Percentiles rank a stretch among this genome's conserved stretches.
These are phyloP conservation scores for Rhamnella rubrinervis DNA, from an alignment of 331 rosid species.

Conservation along the genomic window DNA sequence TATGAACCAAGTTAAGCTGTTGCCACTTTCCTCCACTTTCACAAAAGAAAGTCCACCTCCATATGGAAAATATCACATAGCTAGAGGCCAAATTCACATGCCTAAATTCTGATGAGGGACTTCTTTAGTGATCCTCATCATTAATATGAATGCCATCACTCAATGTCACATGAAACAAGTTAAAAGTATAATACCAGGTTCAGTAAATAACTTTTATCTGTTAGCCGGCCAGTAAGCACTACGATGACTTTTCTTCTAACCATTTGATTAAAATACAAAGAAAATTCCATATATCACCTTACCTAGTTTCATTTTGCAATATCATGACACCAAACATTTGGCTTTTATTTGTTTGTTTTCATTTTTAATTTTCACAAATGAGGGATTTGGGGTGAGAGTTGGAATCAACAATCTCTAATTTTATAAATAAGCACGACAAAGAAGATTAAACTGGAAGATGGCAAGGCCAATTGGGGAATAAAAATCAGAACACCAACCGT, in stretches of 20 bases:
- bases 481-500: slow-evolving; percentile 51
- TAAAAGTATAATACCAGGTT: neutral
- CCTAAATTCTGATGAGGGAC: neutral
- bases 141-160: neutral
- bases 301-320: neutral
- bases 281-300: neutral
- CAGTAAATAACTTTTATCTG: neutral
- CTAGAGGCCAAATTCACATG: neutral
- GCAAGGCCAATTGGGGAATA: neutral
- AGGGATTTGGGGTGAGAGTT: neutral
- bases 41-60: neutral
- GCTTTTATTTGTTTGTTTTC: neutral
- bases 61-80: too few species aligned
- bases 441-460: neutral
- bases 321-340: neutral
- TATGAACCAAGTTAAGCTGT: neutral
- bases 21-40: neutral
- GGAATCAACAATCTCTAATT: neutral
- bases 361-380: neutral
- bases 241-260: neutral
- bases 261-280: neutral
- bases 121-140: neutral
- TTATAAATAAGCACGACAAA: neutral
- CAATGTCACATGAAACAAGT: neutral
- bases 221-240: too few species aligned